Evolutionary conservation across 257 asterid genomes (phyloP), one percentile per base, ranked within the genome.

Genomic region (Lycium ferocissimum): DNA sequence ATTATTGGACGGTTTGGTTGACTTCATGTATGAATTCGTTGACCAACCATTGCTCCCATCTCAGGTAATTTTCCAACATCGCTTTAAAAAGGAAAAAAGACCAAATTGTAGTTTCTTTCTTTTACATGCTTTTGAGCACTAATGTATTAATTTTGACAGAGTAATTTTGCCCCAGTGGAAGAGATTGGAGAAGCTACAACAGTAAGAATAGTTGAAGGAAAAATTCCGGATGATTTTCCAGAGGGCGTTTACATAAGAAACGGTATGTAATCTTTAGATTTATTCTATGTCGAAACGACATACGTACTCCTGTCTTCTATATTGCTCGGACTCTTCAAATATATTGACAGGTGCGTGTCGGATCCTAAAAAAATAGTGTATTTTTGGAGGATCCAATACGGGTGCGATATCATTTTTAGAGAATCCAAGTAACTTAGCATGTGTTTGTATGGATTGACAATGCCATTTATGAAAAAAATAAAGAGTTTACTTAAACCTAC

Each of bases 81-180:
- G 2, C 58, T 53, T 14, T 11, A 53, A 12, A 12, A 53, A 53
- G 1, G 0, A 26, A 26, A 53, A 11, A 53, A 53, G 45, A 3
- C 43, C 5, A 6, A 40, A 40, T 40, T 40, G 45, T 40, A 40
- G 6, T 40, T 40, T 40, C 45, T 40, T 40, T 40, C 45, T 40
- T 1, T 40, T 40, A 4, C 33, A 26, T 26, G 33, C 33, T 26
- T 26, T 26, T 26, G 33, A 26, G 1, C 33, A 26, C 33, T 26
- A 26, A 26, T 26, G 33, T 26, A 26, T 26, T 26, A 4, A 5
- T 76, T 76, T 70, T 14, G 9, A 11, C 88, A 93, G 96, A 86
- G 86, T 81, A 93, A 93, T 67, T 93, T 91, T 88, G 94, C 90
- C 69, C 95, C 97, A 1, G 95, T 92, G 0, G 94, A 91, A 85